Evolutionary conservation across 2,329 filamentous ascomycete species (phyloP).

Genomic region (Cercospora zeae-maydis): DNA sequence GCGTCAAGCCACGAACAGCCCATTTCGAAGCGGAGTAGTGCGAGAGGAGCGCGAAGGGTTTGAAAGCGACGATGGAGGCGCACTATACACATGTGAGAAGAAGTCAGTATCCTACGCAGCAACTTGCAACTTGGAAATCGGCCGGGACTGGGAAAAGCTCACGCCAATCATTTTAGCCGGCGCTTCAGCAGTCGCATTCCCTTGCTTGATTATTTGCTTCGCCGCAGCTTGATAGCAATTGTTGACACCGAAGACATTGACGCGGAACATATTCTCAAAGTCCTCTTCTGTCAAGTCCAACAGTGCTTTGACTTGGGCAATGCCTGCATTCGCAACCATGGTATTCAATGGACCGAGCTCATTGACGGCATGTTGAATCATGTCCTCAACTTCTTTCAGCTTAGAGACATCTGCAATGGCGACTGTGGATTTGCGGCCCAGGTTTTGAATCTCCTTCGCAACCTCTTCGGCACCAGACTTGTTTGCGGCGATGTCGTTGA

Average conservation of each 20-base stretch:
- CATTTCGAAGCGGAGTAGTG: conserved; percentile 65
- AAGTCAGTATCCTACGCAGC: neutral
- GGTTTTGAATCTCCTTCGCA: conserved; percentile 50
- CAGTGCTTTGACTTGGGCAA: conserved; percentile 55
- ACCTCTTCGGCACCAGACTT: conserved; percentile 51
- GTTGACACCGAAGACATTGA: conserved; percentile 64
- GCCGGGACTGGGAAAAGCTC: neutral
- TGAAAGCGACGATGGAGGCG: conserved; percentile 56
- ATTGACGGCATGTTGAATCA: conserved; percentile 53
- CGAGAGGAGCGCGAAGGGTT: conserved; percentile 55
- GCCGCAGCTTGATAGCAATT: conserved; percentile 63
- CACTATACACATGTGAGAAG: conserved; percentile 8
- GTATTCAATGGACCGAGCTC: conserved; percentile 53
- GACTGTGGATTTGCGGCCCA: conserved; percentile 53
- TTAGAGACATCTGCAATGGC: conserved; percentile 61
- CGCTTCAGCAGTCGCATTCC: conserved; percentile 40
- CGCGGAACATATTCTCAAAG: conserved; percentile 57
- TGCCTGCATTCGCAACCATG: conserved; percentile 61
- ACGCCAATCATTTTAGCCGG: conserved; percentile 49
- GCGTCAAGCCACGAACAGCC: conserved; percentile 63
- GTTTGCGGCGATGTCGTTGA: conserved; percentile 60
- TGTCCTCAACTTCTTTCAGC: conserved; percentile 49
- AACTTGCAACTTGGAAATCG: neutral
- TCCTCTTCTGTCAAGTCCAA: conserved; percentile 58
- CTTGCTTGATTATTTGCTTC: conserved; percentile 62